A percentile compares a stretch with the other conserved stretches of the same genome.
phyloP scores from a whole-genome alignment of 1,284 basidiomycete species.

The Peniophora sp. region DNA sequence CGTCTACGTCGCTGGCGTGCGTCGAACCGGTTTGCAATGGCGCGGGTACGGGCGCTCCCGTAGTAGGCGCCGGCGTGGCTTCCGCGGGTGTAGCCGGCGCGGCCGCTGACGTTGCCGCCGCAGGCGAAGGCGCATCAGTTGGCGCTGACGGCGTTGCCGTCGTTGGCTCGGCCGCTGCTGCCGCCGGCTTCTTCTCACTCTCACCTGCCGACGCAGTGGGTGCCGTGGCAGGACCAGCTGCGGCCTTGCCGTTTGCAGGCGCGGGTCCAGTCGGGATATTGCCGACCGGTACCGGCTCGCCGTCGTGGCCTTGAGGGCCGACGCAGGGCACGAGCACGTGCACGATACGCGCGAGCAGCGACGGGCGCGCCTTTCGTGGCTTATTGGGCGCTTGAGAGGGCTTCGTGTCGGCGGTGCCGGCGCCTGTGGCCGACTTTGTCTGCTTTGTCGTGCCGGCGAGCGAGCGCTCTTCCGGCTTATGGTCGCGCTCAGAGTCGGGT shows the following conservation, averaged over 20 bases:
- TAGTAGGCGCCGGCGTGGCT: neutral
- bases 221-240: conserved; percentile 10
- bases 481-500: conserved; percentile 21
- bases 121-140: neutral
- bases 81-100: conserved; percentile 3
- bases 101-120: conserved; percentile 1
- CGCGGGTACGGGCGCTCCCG: conserved; percentile 9
- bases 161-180: no score
- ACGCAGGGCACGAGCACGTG: conserved; percentile 44
- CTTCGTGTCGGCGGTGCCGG: neutral
- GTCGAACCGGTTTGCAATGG: no score
- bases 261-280: conserved; percentile 14
- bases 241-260: conserved; percentile 7
- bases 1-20: conserved; percentile 20
- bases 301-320: conserved; percentile 27
- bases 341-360: conserved; percentile 38
- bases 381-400: conserved; percentile 24
- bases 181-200: conserved; percentile 4
- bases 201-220: conserved; percentile 5
- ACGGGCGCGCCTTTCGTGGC: conserved; percentile 25
- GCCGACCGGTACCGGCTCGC: conserved; percentile 18
- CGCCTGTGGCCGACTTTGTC: neutral
- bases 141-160: conserved; percentile 11
- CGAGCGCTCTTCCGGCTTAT: conserved; percentile 35
- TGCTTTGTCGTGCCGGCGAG: conserved; percentile 22